Evolutionary conservation across 306 rosid species (phyloP).

Genomic region (Elaeagnus macrophylla): DNA sequence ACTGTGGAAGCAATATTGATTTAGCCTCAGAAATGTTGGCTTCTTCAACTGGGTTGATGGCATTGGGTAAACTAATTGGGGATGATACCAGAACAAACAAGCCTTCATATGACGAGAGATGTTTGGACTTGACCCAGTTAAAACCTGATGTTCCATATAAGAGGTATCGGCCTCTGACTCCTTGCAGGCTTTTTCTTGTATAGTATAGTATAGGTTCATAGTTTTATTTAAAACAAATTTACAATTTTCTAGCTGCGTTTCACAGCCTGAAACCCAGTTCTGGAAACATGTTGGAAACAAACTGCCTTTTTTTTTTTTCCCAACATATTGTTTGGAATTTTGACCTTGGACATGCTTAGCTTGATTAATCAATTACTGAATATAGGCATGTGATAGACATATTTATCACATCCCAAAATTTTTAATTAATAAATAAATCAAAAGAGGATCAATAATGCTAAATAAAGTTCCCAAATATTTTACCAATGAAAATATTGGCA

Average conservation of each 20-base stretch:
- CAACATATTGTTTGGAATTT: not conserved
- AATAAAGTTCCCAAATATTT: no score
- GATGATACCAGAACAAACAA: constrained; percentile 16
- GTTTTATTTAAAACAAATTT: not conserved
- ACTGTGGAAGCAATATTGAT: constrained; percentile 35
- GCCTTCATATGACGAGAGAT: constrained; percentile 16
- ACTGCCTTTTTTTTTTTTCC: not conserved
- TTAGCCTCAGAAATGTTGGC: constrained; percentile 55
- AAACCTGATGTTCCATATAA: constrained; percentile 19
- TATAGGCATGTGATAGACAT: no score
- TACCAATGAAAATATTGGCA: no score
- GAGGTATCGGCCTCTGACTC: constrained; percentile 36
- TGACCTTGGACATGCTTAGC: not conserved
- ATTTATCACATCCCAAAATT: no score
- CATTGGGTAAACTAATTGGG: constrained; percentile 49
- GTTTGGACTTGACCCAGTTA: constrained; percentile 23
- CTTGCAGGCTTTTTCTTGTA: constrained; percentile 2
- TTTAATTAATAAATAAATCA: no score
- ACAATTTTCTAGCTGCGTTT: not conserved
- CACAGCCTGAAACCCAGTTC: not conserved
- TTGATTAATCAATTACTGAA: no score
- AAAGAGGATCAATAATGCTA: no score
- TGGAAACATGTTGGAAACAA: not conserved
- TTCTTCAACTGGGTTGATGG: constrained; percentile 37
- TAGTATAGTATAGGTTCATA: not conserved